Evolutionary conservation across 2,329 filamentous ascomycete species (phyloP), one percentile per base, ranked within the genome.

Genomic region (Ceratocystis albifundus): DNA sequence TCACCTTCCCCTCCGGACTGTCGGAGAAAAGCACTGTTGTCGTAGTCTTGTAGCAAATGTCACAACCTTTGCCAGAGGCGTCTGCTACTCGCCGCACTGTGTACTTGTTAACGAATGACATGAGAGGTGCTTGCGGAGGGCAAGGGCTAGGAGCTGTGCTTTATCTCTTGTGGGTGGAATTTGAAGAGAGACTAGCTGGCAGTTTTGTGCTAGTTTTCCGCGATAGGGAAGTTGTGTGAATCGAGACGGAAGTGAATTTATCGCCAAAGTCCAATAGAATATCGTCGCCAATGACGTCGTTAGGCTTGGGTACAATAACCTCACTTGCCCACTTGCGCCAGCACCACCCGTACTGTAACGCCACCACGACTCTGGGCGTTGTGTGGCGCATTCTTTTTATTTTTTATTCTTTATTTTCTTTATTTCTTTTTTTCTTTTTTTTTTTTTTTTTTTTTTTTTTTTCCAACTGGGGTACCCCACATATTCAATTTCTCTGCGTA

Each of bases 11-110:
- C 20, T 69, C 68, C 4, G 63, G 64, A 10, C 45, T 25, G 0
- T 66, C 45, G n/a, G 65, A 64, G 71, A 96, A 89, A 65, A 99
- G 80, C 20, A 97, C 93, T 70, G 88, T 95, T 5, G 87, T 85
- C 68, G 87, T 90, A 7, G 89, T 88, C 76, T 94, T 96, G 79
- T 88, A 95, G 80, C 94, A 97, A 69, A 97, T 85, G 75, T 90
- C 88, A 76, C 94, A 99, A 62, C 89, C 81, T 76, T 89, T 96
- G 12, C 89, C 83, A 1, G 88, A 83, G n/a, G 85, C 83, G 36
- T 96, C 90, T 12, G 91, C 91, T 45, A 97, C 93, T 71, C 86
- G 89, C 62, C 93, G 88, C 70, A 92, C 88, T 69, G 89, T 85
- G 77, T 93, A 97, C 36, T 88, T 76, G 73, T 97, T 97, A 53